Evolutionary conservation across 352 stramenopile genomes (phyloP).

Genomic region (Phytophthora palmivora): DNA sequence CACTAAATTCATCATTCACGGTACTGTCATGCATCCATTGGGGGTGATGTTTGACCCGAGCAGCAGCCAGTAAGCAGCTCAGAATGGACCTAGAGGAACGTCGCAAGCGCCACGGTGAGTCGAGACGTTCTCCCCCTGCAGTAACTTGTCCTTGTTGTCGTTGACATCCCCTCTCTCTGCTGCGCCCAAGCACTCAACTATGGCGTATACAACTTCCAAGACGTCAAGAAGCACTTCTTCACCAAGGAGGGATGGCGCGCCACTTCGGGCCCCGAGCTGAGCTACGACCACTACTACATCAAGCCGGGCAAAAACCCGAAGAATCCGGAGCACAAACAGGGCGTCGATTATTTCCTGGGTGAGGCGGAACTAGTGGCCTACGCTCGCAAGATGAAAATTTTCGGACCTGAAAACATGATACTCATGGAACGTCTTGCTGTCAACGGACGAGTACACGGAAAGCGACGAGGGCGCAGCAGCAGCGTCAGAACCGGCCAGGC

Average conservation of each 20-base stretch:
- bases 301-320: constrained; percentile 40
- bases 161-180: constrained; percentile 7
- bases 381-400: constrained; percentile 39
- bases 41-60: not conserved
- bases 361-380: constrained; percentile 48
- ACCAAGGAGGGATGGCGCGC: no score
- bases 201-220: constrained; percentile 52
- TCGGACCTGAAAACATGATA: constrained; percentile 26
- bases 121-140: not conserved
- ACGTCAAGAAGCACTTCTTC: constrained; percentile 48
- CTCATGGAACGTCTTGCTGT: not conserved
- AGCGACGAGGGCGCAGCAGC: constrained; percentile 25
- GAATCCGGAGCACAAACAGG: constrained; percentile 26
- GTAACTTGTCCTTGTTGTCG: not conserved
- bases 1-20: no score
- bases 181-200: constrained; percentile 37
- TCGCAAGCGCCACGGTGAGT: constrained; percentile 32
- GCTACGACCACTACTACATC: constrained; percentile 59
- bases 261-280: constrained; percentile 16
- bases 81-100: constrained; percentile 35
- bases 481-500: constrained; percentile 13
- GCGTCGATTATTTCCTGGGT: constrained; percentile 49
- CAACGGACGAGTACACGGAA: not conserved
- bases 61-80: not conserved
- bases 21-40: no score